Base-by-base conservation (phyloP, 2,329 filamentous ascomycete species). In the Cyclaneusma minus region DNA sequence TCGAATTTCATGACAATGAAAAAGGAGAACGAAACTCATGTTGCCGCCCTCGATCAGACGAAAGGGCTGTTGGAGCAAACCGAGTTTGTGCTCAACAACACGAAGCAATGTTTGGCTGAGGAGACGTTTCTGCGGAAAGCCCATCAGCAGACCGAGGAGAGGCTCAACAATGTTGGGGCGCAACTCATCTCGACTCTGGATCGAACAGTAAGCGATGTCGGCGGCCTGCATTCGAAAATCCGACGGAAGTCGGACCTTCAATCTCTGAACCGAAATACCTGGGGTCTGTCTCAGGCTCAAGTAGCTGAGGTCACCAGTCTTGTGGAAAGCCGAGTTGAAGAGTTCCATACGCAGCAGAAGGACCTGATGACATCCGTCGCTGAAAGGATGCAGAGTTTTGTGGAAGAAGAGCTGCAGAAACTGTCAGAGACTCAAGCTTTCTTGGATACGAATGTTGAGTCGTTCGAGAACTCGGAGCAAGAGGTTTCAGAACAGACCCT, bases 1-100 rank as follows among this genome's bases (percentile, higher is more conserved):
- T 83, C 77, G 21, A 84, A 72, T 37, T 92, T 95, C 48, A 84
- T 85, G 54, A 73, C 68, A 1, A 53, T 95, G 40, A 93, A 89
- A 52, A 84, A 85, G 45, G 84, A 94, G 34, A 80, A 91, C 34
- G 87, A 98, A 37, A 62, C 68, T 11, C 84, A 78, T 0, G 76
- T 66, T 31, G 45, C 64, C 4, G 62, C 68, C 28, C 63, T 98
- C 3, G 79, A 87, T 29, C 72, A 81, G 18, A 91, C 87, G 0
- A 78, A 83, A 41, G 71, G 69, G 28, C 60, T 93, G 4, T 62
- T 95, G 8, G 79, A 87, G 32, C 81, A 92, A 50, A 94, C 85
- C 0, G 87, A 95, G 40, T 66, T 80, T 17, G 77, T 92, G 10
- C 60, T 98, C 6, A 64, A 68, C 9, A 71, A 80, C 25, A 93